phyloP scores from a whole-genome alignment of 2,329 filamentous ascomycete genomes.

The Hymenoscyphus albidus region DNA sequence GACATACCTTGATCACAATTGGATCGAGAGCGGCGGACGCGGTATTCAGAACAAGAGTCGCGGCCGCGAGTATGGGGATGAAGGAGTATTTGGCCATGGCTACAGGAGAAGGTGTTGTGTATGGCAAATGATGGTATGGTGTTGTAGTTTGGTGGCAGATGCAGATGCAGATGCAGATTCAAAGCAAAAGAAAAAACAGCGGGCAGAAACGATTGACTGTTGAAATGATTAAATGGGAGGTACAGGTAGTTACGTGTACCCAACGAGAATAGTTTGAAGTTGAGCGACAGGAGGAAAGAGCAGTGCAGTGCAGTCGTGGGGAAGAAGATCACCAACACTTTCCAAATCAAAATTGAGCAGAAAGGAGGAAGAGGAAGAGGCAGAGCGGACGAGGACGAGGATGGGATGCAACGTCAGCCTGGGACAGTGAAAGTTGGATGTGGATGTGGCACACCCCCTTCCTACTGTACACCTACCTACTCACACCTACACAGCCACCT shows the following conservation, averaged over 20 bases:
- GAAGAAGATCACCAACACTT: not conserved
- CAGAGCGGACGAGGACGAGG: not conserved
- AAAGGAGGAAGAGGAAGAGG: not conserved
- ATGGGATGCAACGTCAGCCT: not conserved
- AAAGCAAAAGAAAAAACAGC: not conserved
- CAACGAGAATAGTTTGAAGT: not conserved
- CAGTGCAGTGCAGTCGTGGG: not conserved
- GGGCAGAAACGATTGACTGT: not conserved
- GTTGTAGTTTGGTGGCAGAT: not conserved
- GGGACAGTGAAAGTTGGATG: not conserved
- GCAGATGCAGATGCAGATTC: not conserved
- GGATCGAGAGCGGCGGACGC: constrained; percentile 51
- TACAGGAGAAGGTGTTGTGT: not conserved
- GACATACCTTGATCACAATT: constrained; percentile 43
- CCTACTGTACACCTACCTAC: no score
- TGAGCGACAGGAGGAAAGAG: constrained; percentile 4
- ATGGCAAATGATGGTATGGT: constrained; percentile 4
- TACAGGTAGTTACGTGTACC: not conserved
- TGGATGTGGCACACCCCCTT: not conserved
- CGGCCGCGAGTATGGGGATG: constrained; percentile 40
- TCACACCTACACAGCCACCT: not conserved
- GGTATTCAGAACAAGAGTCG: constrained; percentile 45
- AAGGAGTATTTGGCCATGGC: constrained; percentile 14
- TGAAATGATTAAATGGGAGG: not conserved
- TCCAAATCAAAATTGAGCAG: not conserved